phyloP scores from a whole-genome alignment of 2,329 filamentous ascomycete species.

The Dryadomyces sulphureus region DNA sequence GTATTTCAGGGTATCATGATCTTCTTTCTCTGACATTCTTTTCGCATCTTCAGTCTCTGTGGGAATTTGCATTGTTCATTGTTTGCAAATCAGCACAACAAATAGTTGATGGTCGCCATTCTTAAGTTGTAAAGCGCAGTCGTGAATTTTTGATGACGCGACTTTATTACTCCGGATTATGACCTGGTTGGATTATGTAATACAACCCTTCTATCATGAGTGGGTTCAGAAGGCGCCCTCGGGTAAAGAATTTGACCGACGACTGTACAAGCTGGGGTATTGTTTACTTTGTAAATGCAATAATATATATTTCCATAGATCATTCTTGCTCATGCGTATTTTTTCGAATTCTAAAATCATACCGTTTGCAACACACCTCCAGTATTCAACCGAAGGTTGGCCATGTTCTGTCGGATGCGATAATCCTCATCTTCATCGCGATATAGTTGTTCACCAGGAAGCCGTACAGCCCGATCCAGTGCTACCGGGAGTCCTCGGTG shows the following conservation, averaged over 20 bases:
- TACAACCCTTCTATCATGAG: too few relatives aligned
- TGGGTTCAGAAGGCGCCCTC: too few relatives aligned
- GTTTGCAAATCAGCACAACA: too few relatives aligned
- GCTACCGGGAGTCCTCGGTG: constrained; percentile 40
- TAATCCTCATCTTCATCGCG: constrained; percentile 26
- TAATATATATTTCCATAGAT: too few relatives aligned
- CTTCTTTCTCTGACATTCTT: neutral
- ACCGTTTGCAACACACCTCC: neutral
- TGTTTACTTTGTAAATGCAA: too few relatives aligned
- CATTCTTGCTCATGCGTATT: too few relatives aligned
- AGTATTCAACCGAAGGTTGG: constrained; percentile 16
- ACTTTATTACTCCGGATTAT: neutral
- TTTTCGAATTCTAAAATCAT: neutral
- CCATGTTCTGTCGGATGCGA: constrained; percentile 22
- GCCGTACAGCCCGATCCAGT: constrained; percentile 35
- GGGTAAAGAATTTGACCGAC: too few relatives aligned
- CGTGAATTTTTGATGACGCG: neutral
- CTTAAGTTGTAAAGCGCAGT: neutral
- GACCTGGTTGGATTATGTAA: neutral
- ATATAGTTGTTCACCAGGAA: constrained; percentile 22
- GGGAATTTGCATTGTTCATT: too few relatives aligned
- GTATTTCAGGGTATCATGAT: constrained; percentile 62
- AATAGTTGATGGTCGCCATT: too few relatives aligned
- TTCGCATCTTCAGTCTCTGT: too few relatives aligned
- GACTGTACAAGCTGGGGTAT: too few relatives aligned